phyloP scores from a whole-genome alignment of 2,329 filamentous ascomycete genomes.

The Neoscytalidium dimidiatum region DNA sequence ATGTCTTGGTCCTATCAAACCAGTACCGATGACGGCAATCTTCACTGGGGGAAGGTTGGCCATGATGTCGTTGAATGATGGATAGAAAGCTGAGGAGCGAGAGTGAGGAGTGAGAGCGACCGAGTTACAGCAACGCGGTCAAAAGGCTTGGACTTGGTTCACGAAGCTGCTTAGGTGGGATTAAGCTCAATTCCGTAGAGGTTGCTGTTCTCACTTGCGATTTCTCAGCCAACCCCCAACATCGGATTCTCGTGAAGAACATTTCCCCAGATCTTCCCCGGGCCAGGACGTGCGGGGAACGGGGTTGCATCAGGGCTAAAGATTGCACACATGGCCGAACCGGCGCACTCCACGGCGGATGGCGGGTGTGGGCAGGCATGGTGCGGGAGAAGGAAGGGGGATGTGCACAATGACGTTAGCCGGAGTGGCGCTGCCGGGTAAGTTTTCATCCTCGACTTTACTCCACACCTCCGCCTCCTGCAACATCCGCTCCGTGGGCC shows the following conservation, averaged over 20 bases:
- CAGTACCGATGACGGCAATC: conserved; percentile 51
- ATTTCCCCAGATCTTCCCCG: background rate
- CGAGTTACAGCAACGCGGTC: background rate
- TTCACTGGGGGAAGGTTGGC: conserved; percentile 28
- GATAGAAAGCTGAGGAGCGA: background rate
- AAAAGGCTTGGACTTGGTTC: background rate
- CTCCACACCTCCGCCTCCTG: conserved; percentile 5
- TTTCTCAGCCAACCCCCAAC: background rate
- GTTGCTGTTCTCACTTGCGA: background rate
- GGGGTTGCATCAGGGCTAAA: background rate
- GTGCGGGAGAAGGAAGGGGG: background rate
- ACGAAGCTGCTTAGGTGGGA: background rate
- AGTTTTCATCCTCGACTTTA: background rate
- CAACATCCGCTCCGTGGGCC: background rate
- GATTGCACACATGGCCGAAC: background rate
- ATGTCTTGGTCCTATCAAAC: conserved; percentile 54
- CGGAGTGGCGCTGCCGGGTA: background rate
- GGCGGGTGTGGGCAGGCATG: background rate
- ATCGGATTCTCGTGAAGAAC: background rate
- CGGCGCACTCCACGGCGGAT: background rate
- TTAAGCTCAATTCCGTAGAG: background rate
- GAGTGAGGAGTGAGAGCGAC: background rate
- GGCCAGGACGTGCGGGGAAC: background rate
- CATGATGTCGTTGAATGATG: conserved; percentile 15
- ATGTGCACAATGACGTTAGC: background rate